A percentile compares a stretch with the other conserved stretches of the same genome.
Conservation (phyloP, 768 basidiomycete species). For the Suillus clintonianus region DNA sequence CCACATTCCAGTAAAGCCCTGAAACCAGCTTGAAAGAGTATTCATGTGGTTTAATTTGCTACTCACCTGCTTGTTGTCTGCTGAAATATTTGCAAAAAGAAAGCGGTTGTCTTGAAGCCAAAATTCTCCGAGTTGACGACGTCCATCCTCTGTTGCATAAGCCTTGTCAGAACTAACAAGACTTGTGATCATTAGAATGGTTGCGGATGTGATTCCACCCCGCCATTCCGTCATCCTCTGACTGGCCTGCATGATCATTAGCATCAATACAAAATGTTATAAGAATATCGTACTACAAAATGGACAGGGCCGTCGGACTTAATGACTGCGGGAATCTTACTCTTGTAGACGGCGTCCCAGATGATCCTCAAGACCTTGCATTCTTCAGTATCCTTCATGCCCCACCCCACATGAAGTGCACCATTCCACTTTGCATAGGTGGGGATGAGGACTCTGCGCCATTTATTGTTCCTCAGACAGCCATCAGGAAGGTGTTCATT, state of each 20-base stretch:
- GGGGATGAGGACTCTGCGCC: background rate
- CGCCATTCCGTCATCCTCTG: conserved; percentile 3
- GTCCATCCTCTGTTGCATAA: background rate
- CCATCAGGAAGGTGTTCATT: conserved; percentile 1
- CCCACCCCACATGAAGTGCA: background rate
- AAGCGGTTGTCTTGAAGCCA: background rate
- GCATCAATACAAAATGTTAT: background rate
- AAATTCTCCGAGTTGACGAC: background rate
- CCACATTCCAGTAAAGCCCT: conserved; percentile 1
- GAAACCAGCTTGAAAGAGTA: background rate
- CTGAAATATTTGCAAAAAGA: background rate
- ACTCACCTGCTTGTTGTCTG: background rate
- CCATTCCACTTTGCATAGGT: conserved; percentile 4
- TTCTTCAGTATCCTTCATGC: background rate
- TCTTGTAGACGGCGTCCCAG: conserved; percentile 1
- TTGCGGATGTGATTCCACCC: background rate
- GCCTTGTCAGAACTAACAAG: background rate
- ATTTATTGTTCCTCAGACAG: background rate
- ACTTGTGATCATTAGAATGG: background rate
- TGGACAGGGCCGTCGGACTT: background rate
- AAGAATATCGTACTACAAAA: background rate
- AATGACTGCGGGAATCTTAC: background rate
- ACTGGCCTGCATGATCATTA: background rate
- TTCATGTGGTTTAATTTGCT: background rate
- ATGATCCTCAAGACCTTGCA: background rate